Evolutionary conservation across 2,329 filamentous ascomycete species (phyloP).

Genomic region (Juglanconis juglandina): DNA sequence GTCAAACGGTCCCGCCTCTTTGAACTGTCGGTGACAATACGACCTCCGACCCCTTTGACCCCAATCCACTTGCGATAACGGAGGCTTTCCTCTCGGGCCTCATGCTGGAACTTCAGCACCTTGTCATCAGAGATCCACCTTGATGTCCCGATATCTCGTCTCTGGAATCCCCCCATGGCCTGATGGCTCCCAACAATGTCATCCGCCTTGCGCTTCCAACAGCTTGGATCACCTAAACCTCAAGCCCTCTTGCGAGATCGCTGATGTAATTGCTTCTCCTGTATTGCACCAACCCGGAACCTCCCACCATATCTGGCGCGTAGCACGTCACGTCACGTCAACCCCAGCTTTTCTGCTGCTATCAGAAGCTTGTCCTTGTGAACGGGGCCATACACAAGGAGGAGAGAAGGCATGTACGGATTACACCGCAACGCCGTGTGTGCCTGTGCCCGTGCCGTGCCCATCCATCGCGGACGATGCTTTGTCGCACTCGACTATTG

Average conservation of each 20-base stretch:
- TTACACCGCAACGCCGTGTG: not conserved
- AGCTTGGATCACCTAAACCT: not conserved
- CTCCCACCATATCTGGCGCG: not conserved
- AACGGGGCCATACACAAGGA: not conserved
- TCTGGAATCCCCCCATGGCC: no score
- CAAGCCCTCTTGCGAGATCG: not conserved
- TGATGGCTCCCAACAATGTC: no score
- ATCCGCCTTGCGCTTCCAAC: not conserved
- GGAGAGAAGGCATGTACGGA: not conserved
- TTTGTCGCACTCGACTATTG: not conserved
- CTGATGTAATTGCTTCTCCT: not conserved
- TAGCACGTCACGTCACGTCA: not conserved
- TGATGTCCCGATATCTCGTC: not conserved
- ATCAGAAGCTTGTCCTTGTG: not conserved
- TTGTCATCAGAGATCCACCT: not conserved
- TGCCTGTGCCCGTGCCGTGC: no score
- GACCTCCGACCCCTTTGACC: not conserved
- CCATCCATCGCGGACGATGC: not conserved
- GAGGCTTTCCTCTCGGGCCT: not conserved
- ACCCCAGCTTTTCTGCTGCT: not conserved
- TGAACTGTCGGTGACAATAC: no score
- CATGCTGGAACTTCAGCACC: not conserved
- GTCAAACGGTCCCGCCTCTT: no score
- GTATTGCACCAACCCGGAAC: not conserved
- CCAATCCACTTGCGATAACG: slow-evolving; percentile 9